A percentile compares a stretch with the other conserved stretches of the same genome.
phyloP scores from a whole-genome alignment of 1,139 yeast species.

The Trichomonascaceae sp. region DNA sequence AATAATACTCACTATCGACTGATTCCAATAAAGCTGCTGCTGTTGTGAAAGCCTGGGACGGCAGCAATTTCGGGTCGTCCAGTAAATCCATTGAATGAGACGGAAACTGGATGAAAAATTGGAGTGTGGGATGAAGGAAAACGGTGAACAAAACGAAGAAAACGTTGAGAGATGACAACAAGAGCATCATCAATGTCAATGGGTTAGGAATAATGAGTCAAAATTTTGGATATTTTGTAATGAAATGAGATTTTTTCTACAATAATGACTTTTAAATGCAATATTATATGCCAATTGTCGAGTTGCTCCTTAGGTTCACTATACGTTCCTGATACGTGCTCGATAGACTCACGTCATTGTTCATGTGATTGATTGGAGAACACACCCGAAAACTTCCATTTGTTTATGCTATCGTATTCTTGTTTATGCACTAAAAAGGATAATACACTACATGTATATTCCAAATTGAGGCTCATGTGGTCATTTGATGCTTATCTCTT shows the following conservation, averaged over 20 bases:
- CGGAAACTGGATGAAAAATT: not conserved
- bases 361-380: no score
- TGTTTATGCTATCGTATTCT: no score
- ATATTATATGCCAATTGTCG: no score
- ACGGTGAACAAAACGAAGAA: not conserved
- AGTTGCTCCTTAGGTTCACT: no score
- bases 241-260: no score
- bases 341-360: no score
- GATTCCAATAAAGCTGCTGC: constrained; percentile 95
- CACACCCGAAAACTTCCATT: no score
- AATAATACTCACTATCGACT: constrained; percentile 58
- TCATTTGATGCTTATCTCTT: not conserved
- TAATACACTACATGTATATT: no score
- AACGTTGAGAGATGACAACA: not conserved
- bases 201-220: not conserved
- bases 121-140: not conserved
- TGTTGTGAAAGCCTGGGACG: constrained; percentile 79
- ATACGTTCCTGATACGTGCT: no score
- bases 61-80: constrained; percentile 31
- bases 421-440: no score
- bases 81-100: constrained; percentile 24
- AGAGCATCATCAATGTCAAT: not conserved
- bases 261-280: no score
- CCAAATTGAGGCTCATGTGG: not conserved
- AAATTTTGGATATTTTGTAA: no score